Evolutionary conservation across 2,329 filamentous ascomycete species (phyloP).

Genomic region (Pseudogymnoascus sp.): DNA sequence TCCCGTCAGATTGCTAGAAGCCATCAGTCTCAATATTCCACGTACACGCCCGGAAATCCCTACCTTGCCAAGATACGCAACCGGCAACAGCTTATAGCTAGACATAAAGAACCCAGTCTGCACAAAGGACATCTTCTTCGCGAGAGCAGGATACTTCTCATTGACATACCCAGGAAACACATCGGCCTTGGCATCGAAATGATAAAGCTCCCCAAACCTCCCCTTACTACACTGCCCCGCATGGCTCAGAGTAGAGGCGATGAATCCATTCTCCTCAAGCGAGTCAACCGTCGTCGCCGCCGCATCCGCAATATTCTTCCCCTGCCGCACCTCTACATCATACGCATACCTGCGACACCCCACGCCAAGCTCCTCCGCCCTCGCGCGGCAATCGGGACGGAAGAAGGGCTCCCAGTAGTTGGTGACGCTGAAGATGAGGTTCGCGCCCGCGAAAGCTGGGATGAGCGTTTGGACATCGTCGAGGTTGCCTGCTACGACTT

Average conservation of each 20-base stretch:
- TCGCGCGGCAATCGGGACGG: conserved; percentile 33
- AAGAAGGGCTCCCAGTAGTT: conserved; percentile 47
- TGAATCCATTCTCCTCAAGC: conserved; percentile 35
- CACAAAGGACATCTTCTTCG: conserved; percentile 40
- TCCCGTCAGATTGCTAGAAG: conserved; percentile 31
- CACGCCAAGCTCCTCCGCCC: conserved; percentile 32
- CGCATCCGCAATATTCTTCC: conserved; percentile 47
- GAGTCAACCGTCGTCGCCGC: conserved; percentile 34
- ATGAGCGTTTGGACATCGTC: conserved; percentile 31
- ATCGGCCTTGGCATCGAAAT: conserved; percentile 45
- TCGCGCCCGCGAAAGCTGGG: conserved; percentile 36
- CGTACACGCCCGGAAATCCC: conserved; percentile 8
- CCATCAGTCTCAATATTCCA: neutral
- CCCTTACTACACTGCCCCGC: conserved; percentile 39
- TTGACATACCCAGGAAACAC: conserved; percentile 36
- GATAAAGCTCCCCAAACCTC: conserved; percentile 39
- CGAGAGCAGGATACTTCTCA: conserved; percentile 35
- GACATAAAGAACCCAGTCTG: conserved; percentile 37
- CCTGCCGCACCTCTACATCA: conserved; percentile 41
- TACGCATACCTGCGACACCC: conserved; percentile 37
- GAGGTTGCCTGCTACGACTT: conserved; percentile 37
- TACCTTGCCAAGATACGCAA: conserved; percentile 40
- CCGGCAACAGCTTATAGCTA: conserved; percentile 38
- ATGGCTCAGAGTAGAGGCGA: conserved; percentile 44
- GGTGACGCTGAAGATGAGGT: conserved; percentile 46